Evolutionary conservation across 2,329 filamentous ascomycete genomes (phyloP).

Genomic region (Ophidiomyces ophidiicola): DNA sequence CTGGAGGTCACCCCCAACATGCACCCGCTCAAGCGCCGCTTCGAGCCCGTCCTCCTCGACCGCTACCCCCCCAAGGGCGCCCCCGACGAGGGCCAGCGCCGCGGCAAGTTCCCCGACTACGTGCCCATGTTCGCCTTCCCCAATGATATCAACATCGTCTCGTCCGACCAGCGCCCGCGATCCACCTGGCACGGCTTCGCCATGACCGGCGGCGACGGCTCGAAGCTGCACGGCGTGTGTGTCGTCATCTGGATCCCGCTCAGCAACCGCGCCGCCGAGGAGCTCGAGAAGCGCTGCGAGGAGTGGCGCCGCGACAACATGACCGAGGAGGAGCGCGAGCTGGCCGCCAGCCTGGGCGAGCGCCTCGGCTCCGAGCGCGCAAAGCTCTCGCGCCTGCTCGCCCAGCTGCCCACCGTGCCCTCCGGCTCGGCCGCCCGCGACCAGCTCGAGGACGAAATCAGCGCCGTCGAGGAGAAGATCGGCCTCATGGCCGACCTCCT

Average conservation of each 20-base stretch:
- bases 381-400: conserved; percentile 75
- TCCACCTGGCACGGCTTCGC: conserved; percentile 99
- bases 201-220: conserved; percentile 89
- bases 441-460: conserved; percentile 82
- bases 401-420: conserved; percentile 64
- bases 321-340: conserved; percentile 91
- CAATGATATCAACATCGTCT: conserved; percentile 94
- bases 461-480: conserved; percentile 93
- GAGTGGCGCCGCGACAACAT: conserved; percentile 85
- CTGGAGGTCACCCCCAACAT: conserved; percentile 81
- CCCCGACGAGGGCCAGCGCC: conserved; percentile 63
- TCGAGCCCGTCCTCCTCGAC: conserved; percentile 92
- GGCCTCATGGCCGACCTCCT: conserved; percentile 91
- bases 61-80: conserved; percentile 78
- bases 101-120: conserved; percentile 88
- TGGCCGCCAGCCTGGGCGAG: conserved; percentile 83
- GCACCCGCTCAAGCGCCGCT: conserved; percentile 86
- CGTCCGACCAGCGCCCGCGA: conserved; percentile 79
- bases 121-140: conserved; percentile 99
- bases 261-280: conserved; percentile 66
- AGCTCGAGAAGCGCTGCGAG: conserved; percentile 61
- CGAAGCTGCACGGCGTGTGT: conserved; percentile 82
- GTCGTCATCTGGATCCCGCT: conserved; percentile 88
- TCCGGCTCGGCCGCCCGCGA: conserved; percentile 76
- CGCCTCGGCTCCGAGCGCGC: conserved; percentile 77